phyloP scores from a whole-genome alignment of 179 eudicot species.

The Pouteria campechiana region DNA sequence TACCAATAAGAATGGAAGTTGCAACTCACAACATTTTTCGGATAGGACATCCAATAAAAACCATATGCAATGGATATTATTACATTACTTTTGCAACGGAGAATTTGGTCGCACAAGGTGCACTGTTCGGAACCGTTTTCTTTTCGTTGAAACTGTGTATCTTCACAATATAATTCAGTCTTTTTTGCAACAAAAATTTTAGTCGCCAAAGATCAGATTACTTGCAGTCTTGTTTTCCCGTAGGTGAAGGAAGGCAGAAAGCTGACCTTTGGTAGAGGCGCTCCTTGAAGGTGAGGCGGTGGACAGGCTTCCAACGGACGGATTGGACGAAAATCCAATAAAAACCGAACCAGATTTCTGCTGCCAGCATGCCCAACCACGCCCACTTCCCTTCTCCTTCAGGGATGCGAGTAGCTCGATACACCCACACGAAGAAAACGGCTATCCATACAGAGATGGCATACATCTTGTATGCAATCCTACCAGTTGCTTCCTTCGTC shows the following conservation, averaged over 20 bases:
- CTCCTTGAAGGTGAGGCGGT: conserved; percentile 38
- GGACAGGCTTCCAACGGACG: conserved; percentile 27
- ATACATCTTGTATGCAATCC: conserved; percentile 4
- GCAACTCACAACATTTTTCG: no score
- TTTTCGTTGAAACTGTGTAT: no score
- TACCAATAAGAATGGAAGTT: no score
- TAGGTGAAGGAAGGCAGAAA: no score
- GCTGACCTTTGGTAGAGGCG: conserved; percentile 28
- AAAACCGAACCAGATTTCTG: conserved; percentile 37
- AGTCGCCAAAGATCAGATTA: not conserved
- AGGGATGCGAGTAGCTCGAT: conserved; percentile 14
- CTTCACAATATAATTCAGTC: not conserved
- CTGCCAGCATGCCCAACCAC: conserved; percentile 20
- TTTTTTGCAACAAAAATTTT: not conserved
- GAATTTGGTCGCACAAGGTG: no score
- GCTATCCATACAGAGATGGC: conserved; percentile 13
- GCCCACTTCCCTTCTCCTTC: conserved; percentile 9
- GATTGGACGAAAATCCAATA: conserved; percentile 54
- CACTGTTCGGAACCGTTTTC: no score
- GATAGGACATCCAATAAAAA: no score
- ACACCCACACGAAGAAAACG: conserved; percentile 17
- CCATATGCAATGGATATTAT: no score
- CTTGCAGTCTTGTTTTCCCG: conserved; percentile 5
- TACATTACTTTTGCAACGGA: no score
- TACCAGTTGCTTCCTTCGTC: conserved; percentile 9